Evolutionary conservation across 805 yeast species (phyloP), one percentile per base, ranked within the genome.

Genomic region (Cyberlindnera mycetangii): DNA sequence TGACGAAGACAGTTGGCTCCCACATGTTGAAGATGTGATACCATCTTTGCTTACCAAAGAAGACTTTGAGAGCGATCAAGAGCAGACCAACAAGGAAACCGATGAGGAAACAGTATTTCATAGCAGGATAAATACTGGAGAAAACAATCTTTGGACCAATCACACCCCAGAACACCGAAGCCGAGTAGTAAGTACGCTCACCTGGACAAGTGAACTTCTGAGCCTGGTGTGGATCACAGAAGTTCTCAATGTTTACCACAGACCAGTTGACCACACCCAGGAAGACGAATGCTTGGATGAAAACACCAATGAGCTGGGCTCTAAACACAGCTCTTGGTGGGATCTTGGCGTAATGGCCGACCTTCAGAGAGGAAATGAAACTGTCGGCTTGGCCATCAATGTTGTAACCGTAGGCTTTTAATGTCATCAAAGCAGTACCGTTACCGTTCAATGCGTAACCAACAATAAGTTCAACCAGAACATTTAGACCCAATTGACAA

Each of bases 331-430:
- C 74, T 54, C 76, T 66, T 11, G 85, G 85, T 2, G 85, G 79
- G 19, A 80, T 64, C 49, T 77, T 78, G 19, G 75, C 62, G 56
- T 80, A 80, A 59, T 79, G 85, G 0, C 75, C 57, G 10, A 48
- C 5, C 42, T 53, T 53, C 38, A 49, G 33, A 17, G 78, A 78
- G 55, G 76, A 71, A 39, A 79, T 74, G 59, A 76, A 83, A 55
- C 69, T 74, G 48, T 80, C 79, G 11, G 87, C 85, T 61, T 81
- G 86, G 22, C 75, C 75, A 56, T 78, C 83, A 49, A 80, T 77
- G 55, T 79, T 81, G 39, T 78, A 75, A 34, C 81, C 81, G 41
- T 68, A 71, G 1, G 76, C 72, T 47, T 78, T 77, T 45, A 78
- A 57, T 11, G 74, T 66, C 69, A 74, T 75, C 42, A 77, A 60